These are phyloP conservation scores for Talaromyces liani DNA, from an alignment of 495 filamentous ascomycete genomes.

Conservation along the genomic window DNA sequence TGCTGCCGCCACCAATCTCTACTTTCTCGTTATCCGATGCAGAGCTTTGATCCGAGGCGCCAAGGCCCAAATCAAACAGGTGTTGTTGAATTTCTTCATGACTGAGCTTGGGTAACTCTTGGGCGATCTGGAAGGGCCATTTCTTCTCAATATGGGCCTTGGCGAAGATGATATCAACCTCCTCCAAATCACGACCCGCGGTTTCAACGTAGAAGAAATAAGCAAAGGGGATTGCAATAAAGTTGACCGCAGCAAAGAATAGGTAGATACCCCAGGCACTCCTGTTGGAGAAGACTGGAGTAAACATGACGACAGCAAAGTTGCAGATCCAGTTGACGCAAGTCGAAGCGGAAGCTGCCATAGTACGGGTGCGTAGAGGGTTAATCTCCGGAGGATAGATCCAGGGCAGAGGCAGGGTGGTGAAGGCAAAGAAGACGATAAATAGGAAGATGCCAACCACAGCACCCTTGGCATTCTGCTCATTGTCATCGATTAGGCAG, in stretches of 20 bases:
- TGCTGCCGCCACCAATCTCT: constrained; percentile 14
- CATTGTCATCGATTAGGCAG: constrained; percentile 39
- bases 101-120: constrained; percentile 30
- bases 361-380: constrained; percentile 45
- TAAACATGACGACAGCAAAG: constrained; percentile 47
- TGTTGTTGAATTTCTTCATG: constrained; percentile 24
- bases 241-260: constrained; percentile 45
- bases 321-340: constrained; percentile 49
- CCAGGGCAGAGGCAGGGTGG: constrained; percentile 46
- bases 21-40: constrained; percentile 20
- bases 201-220: constrained; percentile 47
- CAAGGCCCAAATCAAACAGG: constrained; percentile 24
- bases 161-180: constrained; percentile 45
- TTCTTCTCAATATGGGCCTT: constrained; percentile 34
- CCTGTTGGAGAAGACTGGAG: constrained; percentile 40
- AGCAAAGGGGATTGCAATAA: constrained; percentile 34
- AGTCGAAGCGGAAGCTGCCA: constrained; percentile 44
- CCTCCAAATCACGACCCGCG: constrained; percentile 43
- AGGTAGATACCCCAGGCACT: constrained; percentile 46
- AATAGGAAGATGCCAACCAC: constrained; percentile 53
- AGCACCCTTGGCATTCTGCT: constrained; percentile 39
- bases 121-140: constrained; percentile 27
- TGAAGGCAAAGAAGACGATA: constrained; percentile 41
- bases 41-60: constrained; percentile 12
- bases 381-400: constrained; percentile 51